phyloP scores from a whole-genome alignment of 2,329 filamentous ascomycete species.

The Aspergillus neotritici region DNA sequence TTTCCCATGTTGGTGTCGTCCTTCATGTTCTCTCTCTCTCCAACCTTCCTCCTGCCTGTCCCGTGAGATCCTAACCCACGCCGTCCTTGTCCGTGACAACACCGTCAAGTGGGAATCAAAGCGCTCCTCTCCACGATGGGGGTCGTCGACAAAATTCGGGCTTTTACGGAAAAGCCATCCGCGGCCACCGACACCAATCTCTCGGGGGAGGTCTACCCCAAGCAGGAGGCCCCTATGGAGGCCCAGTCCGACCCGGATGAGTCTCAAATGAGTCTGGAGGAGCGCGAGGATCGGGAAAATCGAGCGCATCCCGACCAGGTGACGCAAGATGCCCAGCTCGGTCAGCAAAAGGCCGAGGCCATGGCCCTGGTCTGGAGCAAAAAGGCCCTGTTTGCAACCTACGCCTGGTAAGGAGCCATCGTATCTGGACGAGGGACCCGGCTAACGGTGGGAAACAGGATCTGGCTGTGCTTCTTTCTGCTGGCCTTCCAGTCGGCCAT shows the following conservation, averaged over 20 bases:
- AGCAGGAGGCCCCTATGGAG: neutral
- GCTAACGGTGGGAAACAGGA: constrained; percentile 29
- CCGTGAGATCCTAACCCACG: too few species aligned
- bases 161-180: neutral
- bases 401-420: constrained; percentile 26
- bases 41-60: too few species aligned
- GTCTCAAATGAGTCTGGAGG: constrained; percentile 21
- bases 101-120: too few species aligned
- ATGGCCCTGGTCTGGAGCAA: constrained; percentile 44
- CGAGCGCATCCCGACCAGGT: constrained; percentile 18
- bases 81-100: too few species aligned
- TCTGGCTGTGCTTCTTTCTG: constrained; percentile 44
- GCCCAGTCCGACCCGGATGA: constrained; percentile 14
- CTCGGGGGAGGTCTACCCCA: neutral
- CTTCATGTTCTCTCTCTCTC: too few species aligned
- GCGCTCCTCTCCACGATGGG: neutral
- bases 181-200: neutral
- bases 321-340: constrained; percentile 30
- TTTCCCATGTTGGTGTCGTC: neutral
- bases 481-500: constrained; percentile 41
- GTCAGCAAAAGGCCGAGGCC: constrained; percentile 45
- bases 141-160: neutral
- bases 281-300: constrained; percentile 25
- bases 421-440: neutral
- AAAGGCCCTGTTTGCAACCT: constrained; percentile 29